phyloP scores from a whole-genome alignment of 2,329 filamentous ascomycete species.

The Xylariaceae sp. region DNA sequence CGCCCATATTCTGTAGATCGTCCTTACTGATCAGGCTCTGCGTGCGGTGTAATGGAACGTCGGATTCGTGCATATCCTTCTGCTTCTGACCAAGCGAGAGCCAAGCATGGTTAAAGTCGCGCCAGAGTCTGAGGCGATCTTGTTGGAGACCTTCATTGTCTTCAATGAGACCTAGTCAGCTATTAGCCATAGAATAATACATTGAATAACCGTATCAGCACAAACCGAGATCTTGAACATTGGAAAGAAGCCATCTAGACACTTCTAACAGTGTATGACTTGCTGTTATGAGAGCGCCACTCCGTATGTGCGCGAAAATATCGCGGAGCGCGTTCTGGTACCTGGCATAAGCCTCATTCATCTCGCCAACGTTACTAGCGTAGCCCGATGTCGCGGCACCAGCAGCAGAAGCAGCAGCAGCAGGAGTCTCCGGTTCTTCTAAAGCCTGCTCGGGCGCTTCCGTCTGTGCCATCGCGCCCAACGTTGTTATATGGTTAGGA shows the following conservation, averaged over 20 bases:
- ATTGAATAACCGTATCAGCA: slow-evolving; percentile 15
- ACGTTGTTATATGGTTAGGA: slow-evolving; percentile 41
- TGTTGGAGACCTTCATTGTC: slow-evolving; percentile 73
- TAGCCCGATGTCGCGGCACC: too few species aligned
- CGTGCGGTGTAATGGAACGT: slow-evolving; percentile 50
- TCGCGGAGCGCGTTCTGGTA: slow-evolving; percentile 58
- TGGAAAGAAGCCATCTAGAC: slow-evolving; percentile 52
- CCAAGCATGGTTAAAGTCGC: slow-evolving; percentile 93
- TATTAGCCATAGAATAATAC: slow-evolving; percentile 20
- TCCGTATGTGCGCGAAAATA: slow-evolving; percentile 67
- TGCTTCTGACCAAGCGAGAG: slow-evolving; percentile 77
- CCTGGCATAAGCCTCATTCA: slow-evolving; percentile 64
- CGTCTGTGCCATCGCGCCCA: slow-evolving; percentile 43
- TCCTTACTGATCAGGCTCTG: slow-evolving; percentile 64
- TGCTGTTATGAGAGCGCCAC: slow-evolving; percentile 44
- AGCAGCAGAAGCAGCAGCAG: not conserved
- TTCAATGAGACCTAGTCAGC: slow-evolving; percentile 64
- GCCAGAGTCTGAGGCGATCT: slow-evolving; percentile 81
- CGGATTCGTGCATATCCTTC: slow-evolving; percentile 64
- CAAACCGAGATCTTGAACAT: slow-evolving; percentile 52
- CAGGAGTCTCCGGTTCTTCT: slow-evolving; percentile 47
- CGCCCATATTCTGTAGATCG: slow-evolving; percentile 71
- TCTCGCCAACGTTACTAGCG: slow-evolving; percentile 39
- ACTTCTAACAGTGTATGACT: slow-evolving; percentile 49
- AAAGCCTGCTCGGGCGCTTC: slow-evolving; percentile 44